Conservation (phyloP, 2,329 filamentous ascomycete species). For the Amphichorda felina region DNA sequence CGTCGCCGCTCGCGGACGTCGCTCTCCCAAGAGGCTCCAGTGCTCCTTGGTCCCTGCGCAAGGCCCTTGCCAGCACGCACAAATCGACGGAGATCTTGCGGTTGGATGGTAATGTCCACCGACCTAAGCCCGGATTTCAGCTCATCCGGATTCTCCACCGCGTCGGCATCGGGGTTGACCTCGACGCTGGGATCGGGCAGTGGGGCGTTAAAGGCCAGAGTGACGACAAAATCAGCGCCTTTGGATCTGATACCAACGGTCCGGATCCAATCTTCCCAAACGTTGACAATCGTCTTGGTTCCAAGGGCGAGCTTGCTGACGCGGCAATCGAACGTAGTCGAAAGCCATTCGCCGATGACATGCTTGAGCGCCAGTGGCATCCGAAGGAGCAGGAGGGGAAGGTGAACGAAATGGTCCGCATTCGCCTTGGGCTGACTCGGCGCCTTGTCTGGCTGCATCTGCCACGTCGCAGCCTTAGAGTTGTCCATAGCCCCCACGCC, state of each 20-base stretch:
- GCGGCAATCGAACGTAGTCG: conserved; percentile 43
- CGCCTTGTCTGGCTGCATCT: conserved; percentile 7
- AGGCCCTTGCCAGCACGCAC: conserved; percentile 23
- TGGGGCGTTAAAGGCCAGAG: conserved; percentile 36
- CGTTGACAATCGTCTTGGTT: conserved; percentile 33
- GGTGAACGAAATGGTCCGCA: conserved; percentile 24
- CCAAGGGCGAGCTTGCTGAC: conserved; percentile 36
- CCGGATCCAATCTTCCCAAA: conserved; percentile 40
- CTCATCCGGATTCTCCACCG: conserved; percentile 4
- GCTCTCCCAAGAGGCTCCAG: conserved; percentile 13
- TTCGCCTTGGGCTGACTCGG: conserved; percentile 5
- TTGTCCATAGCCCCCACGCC: conserved; percentile 6
- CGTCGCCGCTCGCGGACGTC: conserved; percentile 26
- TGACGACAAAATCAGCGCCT: conserved; percentile 34
- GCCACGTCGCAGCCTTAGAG: conserved; percentile 6
- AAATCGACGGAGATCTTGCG: conserved; percentile 34
- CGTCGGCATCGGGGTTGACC: conserved; percentile 8
- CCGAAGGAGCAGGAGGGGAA: conserved; percentile 41
- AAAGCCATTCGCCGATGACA: conserved; percentile 37
- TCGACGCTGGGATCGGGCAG: conserved; percentile 7
- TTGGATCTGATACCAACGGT: conserved; percentile 20
- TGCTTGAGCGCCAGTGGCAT: conserved; percentile 41
- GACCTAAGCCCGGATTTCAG: conserved; percentile 22
- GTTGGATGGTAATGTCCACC: conserved; percentile 39
- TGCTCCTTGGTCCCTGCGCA: conserved; percentile 3